Conservation (phyloP, 192 early-diverging fungal genomes). For the Mortierella alpina region DNA sequence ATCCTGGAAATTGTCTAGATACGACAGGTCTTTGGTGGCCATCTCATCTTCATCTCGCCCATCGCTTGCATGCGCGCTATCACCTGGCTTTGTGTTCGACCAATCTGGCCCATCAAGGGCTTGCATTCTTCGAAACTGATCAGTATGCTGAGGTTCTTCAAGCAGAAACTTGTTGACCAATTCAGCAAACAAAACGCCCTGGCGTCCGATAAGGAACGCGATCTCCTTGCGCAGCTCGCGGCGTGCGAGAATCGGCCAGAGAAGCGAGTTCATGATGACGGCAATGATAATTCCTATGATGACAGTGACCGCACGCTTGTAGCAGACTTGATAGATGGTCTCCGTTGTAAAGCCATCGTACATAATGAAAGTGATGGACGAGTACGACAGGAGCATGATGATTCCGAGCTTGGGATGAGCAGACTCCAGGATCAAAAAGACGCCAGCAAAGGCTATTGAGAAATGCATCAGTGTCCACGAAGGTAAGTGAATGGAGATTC, state of each 20-base stretch:
- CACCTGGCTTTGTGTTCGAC: not conserved
- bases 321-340: conserved; percentile 39
- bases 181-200: conserved; percentile 75
- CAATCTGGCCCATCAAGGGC: not conserved
- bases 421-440: conserved; percentile 35
- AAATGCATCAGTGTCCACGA: not conserved
- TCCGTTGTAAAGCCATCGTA: conserved; percentile 21
- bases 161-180: conserved; percentile 73
- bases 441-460: conserved; percentile 15
- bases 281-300: conserved; percentile 44
- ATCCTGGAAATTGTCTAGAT: conserved; percentile 9
- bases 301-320: conserved; percentile 39
- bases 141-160: conserved; percentile 10
- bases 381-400: conserved; percentile 40
- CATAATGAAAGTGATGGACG: conserved; percentile 35
- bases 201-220: conserved; percentile 51
- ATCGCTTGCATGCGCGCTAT: not conserved
- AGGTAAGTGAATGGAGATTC: not conserved
- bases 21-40: too few relatives aligned
- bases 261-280: conserved; percentile 34
- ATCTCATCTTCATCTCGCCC: conserved; percentile 8
- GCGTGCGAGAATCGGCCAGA: conserved; percentile 74
- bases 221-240: conserved; percentile 71
- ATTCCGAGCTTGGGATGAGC: conserved; percentile 41
- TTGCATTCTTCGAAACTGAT: not conserved